phyloP scores from a whole-genome alignment of 2,329 filamentous ascomycete genomes.

The Aspergillus pseudotamarii region DNA sequence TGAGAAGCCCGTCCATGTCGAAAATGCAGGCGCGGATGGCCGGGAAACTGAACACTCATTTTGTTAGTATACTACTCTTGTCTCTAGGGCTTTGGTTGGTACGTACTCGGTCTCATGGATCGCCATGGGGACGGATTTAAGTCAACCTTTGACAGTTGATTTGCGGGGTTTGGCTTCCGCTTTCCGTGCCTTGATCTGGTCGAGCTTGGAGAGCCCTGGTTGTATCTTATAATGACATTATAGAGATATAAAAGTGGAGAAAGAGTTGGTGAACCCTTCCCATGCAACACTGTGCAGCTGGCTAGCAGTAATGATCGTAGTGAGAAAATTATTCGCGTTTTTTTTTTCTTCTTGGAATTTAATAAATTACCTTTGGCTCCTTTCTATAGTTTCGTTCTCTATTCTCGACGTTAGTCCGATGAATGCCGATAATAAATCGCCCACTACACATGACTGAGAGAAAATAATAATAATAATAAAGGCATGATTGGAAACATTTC shows the following conservation, averaged over 20 bases:
- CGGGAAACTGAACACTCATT: constrained; percentile 21
- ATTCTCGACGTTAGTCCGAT: no score
- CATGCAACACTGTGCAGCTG: no score
- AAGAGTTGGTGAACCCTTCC: no score
- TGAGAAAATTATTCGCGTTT: no score
- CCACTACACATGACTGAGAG: no score
- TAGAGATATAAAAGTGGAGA: not conserved
- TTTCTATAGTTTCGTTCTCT: no score
- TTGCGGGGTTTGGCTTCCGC: not conserved
- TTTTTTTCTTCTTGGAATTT: no score
- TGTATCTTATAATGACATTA: not conserved
- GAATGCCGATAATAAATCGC: no score
- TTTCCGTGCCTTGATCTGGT: not conserved
- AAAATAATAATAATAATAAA: no score
- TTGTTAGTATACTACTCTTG: constrained; percentile 9
- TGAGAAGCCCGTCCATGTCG: constrained; percentile 38
- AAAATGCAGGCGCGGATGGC: constrained; percentile 38
- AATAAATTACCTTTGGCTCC: no score
- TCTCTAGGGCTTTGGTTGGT: not conserved
- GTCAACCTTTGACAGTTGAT: not conserved
- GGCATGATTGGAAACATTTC: no score
- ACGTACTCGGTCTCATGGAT: not conserved
- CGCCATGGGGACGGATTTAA: not conserved
- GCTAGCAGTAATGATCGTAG: no score
- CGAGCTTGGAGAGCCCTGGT: not conserved